Evolutionary conservation across 2,329 filamentous ascomycete genomes (phyloP), one percentile per base, ranked within the genome.

Genomic region (Sporothrix brunneoviolacea): DNA sequence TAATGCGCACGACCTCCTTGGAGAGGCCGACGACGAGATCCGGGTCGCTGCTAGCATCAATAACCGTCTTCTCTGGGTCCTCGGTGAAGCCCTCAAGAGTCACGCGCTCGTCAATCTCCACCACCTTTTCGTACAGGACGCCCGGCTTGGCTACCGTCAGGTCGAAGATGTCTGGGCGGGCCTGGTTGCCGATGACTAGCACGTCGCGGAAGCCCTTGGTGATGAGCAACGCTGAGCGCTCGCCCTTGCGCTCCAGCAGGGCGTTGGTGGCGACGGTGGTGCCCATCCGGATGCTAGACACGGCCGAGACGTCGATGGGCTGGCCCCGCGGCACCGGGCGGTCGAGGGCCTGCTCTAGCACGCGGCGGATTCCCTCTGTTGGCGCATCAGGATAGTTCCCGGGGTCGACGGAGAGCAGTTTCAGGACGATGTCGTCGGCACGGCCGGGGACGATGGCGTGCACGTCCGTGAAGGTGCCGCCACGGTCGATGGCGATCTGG

Each of bases 201-300:
- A 88, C 93, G 64, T 96, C 90, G 58, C 82, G 84, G 73, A 95
- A 95, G 0, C 91, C 91, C 57, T 83, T 84, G 1, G 88, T 95
- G 9, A 94, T 87, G 1, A 95, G 80, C 67, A 96, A 77, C n/a
- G 88, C 90, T 62, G 93, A 91, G 60, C 81, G 83, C 68, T 95
- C 90, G 38, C 91, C 91, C 67, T 95, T 95, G 52, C 91, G 75
- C 67, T 96, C 90, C 2, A 96, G 75, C 51, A 96, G 69, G 0
- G 91, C 91, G 65, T 96, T 96, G 0, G 91, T 96, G 10, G 91
- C 91, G 8, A 96, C 90, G 0, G 91, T 96, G 1, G 91, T 96
- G 35, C 91, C 91, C 90, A 95, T 96, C 40, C 91, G 84, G 16
- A 55, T 28, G 24, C 24, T 28, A 28, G 10, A 38, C 16, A 53